These are phyloP conservation scores for Craterostigma plantagineum DNA, from an alignment of 257 asterid species.

Conservation along the genomic window DNA sequence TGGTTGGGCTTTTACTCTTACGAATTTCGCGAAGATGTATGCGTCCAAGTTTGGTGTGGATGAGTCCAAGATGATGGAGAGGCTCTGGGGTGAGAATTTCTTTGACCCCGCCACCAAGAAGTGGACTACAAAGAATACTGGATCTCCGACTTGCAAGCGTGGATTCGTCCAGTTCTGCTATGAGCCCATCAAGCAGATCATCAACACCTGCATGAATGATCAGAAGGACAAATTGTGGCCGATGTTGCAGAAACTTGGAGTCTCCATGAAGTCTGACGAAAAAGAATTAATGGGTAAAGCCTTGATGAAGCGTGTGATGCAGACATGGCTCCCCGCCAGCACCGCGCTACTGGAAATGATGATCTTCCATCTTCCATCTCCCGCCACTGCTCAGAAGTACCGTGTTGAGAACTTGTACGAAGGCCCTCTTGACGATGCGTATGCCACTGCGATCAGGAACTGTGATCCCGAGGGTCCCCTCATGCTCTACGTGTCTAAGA, in stretches of 20 bases:
- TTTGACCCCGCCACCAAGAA: slow-evolving; percentile 39
- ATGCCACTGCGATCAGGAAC: slow-evolving; percentile 28
- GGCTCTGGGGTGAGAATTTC: slow-evolving; percentile 48
- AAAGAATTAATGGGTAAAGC: slow-evolving; percentile 36
- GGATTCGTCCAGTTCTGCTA: slow-evolving; percentile 40
- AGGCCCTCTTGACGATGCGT: slow-evolving; percentile 26
- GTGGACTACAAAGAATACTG: slow-evolving; percentile 34
- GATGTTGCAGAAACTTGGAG: slow-evolving; percentile 27
- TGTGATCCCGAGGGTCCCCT: slow-evolving; percentile 37
- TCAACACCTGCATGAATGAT: slow-evolving; percentile 31
- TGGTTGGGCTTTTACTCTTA: slow-evolving; percentile 24
- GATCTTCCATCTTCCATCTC: slow-evolving; percentile 45
- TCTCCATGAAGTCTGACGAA: slow-evolving; percentile 26
- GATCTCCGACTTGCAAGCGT: slow-evolving; percentile 29
- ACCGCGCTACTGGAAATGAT: slow-evolving; percentile 35
- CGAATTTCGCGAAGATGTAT: slow-evolving; percentile 34
- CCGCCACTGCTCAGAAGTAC: slow-evolving; percentile 25
- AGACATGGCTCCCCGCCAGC: slow-evolving; percentile 40
- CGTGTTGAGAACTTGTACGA: slow-evolving; percentile 39
- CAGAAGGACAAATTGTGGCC: slow-evolving; percentile 35
- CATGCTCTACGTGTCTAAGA: slow-evolving; percentile 28
- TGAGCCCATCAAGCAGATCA: slow-evolving; percentile 31
- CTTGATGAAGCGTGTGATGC: slow-evolving; percentile 46
- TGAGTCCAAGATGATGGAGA: slow-evolving; percentile 34
- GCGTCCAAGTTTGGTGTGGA: slow-evolving; percentile 35